Evolutionary conservation across 768 basidiomycete species (phyloP).

Genomic region (Imleria badia): DNA sequence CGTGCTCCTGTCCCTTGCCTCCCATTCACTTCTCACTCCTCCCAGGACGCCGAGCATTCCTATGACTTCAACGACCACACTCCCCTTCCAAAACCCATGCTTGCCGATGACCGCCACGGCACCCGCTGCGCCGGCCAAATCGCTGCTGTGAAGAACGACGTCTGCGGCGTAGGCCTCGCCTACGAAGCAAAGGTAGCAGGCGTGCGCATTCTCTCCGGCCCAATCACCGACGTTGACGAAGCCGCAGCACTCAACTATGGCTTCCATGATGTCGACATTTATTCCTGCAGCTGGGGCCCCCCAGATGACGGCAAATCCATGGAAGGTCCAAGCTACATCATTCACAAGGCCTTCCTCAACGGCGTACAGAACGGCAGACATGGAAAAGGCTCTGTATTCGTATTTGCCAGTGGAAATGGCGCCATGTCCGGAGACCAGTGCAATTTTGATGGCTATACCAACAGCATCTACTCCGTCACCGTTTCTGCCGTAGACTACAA

Average conservation of each 20-base stretch:
- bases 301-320: constrained; percentile 92
- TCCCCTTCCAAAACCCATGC: constrained; percentile 79
- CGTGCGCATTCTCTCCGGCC: constrained; percentile 91
- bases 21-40: neutral
- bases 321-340: constrained; percentile 91
- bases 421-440: constrained; percentile 91
- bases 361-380: constrained; percentile 87
- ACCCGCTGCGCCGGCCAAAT: constrained; percentile 98
- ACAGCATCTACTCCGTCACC: constrained; percentile 94
- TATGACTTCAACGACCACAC: constrained; percentile 97
- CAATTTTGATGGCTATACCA: constrained; percentile 99
- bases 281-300: constrained; percentile 98
- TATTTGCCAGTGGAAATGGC: constrained; percentile 97
- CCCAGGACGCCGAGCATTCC: constrained; percentile 80
- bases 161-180: constrained; percentile 93
- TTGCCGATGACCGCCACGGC: constrained; percentile 93
- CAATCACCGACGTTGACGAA: constrained; percentile 95
- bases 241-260: constrained; percentile 93
- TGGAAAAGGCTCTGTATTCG: constrained; percentile 91
- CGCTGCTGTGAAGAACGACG: constrained; percentile 87
- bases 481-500: constrained; percentile 94
- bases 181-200: constrained; percentile 91
- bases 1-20: constrained; percentile 32
- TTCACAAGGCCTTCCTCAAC: constrained; percentile 91
- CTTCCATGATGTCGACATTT: constrained; percentile 85